These are phyloP conservation scores for Herpetospermum pedunculosum DNA, from an alignment of 306 rosid genomes.

Conservation along the genomic window DNA sequence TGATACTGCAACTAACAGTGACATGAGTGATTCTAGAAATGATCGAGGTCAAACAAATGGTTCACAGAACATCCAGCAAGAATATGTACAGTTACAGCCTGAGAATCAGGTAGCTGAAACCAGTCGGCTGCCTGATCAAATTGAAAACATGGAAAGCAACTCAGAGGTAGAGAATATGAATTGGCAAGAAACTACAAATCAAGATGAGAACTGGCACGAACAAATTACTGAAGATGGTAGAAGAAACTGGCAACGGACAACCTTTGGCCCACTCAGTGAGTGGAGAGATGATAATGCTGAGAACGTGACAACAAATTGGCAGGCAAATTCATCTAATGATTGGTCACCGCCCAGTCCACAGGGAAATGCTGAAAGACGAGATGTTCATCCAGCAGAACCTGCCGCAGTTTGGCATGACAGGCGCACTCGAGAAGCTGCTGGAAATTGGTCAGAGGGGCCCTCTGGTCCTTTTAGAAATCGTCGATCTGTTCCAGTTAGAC, in stretches of 20 bases:
- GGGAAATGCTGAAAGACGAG: conserved; percentile 48
- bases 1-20: conserved; percentile 49
- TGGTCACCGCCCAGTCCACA: conserved; percentile 59
- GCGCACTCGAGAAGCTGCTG: conserved; percentile 55
- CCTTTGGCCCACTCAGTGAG: conserved; percentile 44
- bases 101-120: conserved; percentile 37
- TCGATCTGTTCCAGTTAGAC: conserved; percentile 57
- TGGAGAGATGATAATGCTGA: conserved; percentile 48
- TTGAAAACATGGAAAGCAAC: conserved; percentile 39
- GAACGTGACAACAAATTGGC: conserved; percentile 31
- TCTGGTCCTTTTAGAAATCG: conserved; percentile 67
- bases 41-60: conserved; percentile 40
- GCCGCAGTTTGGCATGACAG: conserved; percentile 59
- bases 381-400: conserved; percentile 40
- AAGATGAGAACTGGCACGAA: conserved; percentile 53
- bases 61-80: conserved; percentile 39
- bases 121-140: conserved; percentile 40
- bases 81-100: conserved; percentile 43
- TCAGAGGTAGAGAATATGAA: conserved; percentile 32
- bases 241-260: conserved; percentile 60
- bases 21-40: conserved; percentile 45
- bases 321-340: conserved; percentile 32
- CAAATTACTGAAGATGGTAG: conserved; percentile 44
- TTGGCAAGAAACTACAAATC: conserved; percentile 63
- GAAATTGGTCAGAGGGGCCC: conserved; percentile 78